Evolutionary conservation across 2,329 filamentous ascomycete genomes (phyloP).

Genomic region (Pseudogymnoascus sp.): DNA sequence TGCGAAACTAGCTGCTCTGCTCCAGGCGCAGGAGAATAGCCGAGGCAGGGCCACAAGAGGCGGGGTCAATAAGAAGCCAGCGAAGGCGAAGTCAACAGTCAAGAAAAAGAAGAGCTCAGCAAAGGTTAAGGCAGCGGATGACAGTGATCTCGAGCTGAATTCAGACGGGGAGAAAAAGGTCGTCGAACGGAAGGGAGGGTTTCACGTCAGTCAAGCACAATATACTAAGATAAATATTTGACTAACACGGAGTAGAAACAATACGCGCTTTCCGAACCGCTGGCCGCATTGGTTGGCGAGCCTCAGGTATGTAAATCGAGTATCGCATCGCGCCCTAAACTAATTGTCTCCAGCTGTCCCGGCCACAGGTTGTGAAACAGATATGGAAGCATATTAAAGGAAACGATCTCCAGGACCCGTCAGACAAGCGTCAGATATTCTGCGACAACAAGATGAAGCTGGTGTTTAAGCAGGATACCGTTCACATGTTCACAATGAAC

Average conservation of each 20-base stretch:
- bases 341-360: conserved; percentile 56
- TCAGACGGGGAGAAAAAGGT: conserved; percentile 55
- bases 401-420: conserved; percentile 80
- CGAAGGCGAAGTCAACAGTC: conserved; percentile 51
- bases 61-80: conserved; percentile 50
- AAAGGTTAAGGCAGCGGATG: conserved; percentile 68
- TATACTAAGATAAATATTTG: not conserved
- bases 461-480: conserved; percentile 81
- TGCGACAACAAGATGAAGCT: conserved; percentile 89
- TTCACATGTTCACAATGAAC: conserved; percentile 99
- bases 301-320: conserved; percentile 44
- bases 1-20: conserved; percentile 73
- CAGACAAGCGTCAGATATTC: conserved; percentile 81
- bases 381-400: conserved; percentile 93
- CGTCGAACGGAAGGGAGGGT: conserved; percentile 73
- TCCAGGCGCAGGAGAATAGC: conserved; percentile 88
- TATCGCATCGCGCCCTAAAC: not conserved
- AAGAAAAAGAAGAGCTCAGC: conserved; percentile 66
- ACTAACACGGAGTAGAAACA: conserved; percentile 45
- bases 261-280: conserved; percentile 62
- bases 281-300: conserved; percentile 63
- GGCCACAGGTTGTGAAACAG: conserved; percentile 91
- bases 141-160: conserved; percentile 64
- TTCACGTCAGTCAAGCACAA: conserved; percentile 55
- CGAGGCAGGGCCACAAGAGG: conserved; percentile 66